Base-by-base conservation (phyloP, 352 stramenopile species). In the Pythium coloratum region DNA sequence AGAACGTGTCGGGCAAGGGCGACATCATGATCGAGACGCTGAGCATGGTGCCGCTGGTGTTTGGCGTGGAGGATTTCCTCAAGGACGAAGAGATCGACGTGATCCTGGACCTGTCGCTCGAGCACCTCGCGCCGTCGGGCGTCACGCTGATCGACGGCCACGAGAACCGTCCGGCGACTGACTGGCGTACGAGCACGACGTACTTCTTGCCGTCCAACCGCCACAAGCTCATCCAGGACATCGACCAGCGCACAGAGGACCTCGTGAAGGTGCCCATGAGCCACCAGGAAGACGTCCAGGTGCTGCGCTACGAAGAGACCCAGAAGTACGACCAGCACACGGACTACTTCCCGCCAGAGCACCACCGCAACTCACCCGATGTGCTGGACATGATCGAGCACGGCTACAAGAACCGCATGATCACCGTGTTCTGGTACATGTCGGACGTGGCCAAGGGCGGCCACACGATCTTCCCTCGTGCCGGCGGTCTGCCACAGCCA, bases 361-460 rank as follows among this genome's bases (percentile, higher is more conserved):
- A 62, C 32, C 74, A 91, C 64, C 70, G 67, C 13, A 89, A 89
- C 62, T 78, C 71, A n/a, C 75, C 75, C 2, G 57, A 74, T 3
- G 53, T 91, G 36, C 69, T 94, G 8, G 57, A 84, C 26, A 80
- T 62, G 46, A 86, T 90, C 46, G 71, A 94, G 18, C 66, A 91
- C 40, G 82, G 83, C 28, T 81, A 82, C 73, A 90, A 91, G 71
- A 93, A 93, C 70, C 85, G 84, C 67, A 91, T 92, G 84, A 91
- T 91, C 69, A 94, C 83, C 0, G 86, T 94, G 18, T 92, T 94
- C 61, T 92, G 82, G 84, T 94, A 91, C 80, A 92, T 94, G 86
- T 94, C 84, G 38, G 84, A 92, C 47, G 84, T 94, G 16, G 76
- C 74, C 20, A 80, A 82, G 53, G 80, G 80, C 58, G 80, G 85